Conservation (phyloP, 2,329 filamentous ascomycete genomes). For the Cercospora canescens region DNA sequence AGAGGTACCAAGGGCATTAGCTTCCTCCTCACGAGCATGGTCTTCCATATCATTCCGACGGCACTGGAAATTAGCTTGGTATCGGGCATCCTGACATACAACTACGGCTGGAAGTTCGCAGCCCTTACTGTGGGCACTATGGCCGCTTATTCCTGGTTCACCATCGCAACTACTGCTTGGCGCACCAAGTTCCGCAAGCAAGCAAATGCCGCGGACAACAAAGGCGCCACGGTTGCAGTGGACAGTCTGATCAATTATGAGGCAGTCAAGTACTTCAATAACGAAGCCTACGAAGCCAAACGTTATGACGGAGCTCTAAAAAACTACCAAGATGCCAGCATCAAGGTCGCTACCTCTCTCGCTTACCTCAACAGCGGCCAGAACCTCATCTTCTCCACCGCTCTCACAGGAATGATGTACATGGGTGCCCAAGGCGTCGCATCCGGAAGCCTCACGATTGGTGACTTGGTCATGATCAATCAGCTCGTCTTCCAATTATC, state of each 20-base stretch:
- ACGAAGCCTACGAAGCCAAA: constrained; percentile 89
- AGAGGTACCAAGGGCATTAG: constrained; percentile 98
- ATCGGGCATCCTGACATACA: constrained; percentile 93
- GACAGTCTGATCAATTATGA: constrained; percentile 99
- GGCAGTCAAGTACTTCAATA: constrained; percentile 99
- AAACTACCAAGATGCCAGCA: constrained; percentile 88
- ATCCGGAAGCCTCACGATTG: constrained; percentile 77
- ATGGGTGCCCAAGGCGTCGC: constrained; percentile 89
- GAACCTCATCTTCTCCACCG: constrained; percentile 94
- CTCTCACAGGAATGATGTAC: constrained; percentile 97
- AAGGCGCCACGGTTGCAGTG: constrained; percentile 89
- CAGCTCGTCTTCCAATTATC: constrained; percentile 98
- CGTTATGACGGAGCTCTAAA: constrained; percentile 86
- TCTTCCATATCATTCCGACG: constrained; percentile 94
- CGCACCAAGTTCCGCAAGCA: constrained; percentile 93
- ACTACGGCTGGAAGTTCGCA: constrained; percentile 90
- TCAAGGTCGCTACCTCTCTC: constrained; percentile 93
- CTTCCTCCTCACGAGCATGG: constrained; percentile 95
- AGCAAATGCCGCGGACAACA: constrained; percentile 95
- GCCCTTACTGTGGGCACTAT: constrained; percentile 88
- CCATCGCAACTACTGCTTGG: constrained; percentile 95
- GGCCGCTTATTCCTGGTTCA: constrained; percentile 93
- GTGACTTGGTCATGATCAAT: constrained; percentile 97
- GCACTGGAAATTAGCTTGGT: constrained; percentile 93
- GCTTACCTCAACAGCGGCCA: constrained; percentile 93